Evolutionary conservation across 148 eudicot genomes (phyloP), one percentile per base, ranked within the genome.

Genomic region (Mesembryanthemum crystallinum): DNA sequence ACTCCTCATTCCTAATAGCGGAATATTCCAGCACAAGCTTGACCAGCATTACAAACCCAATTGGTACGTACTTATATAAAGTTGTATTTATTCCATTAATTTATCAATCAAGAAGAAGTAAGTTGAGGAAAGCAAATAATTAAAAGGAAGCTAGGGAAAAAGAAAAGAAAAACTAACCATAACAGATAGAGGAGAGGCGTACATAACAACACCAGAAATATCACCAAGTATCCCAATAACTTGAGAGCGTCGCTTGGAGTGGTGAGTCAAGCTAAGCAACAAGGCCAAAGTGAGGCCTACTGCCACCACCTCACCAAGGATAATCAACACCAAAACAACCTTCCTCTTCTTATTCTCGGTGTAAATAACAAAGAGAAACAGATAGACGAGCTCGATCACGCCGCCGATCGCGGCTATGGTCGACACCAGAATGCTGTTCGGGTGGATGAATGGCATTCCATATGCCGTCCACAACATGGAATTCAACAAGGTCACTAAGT

Each of bases 401-500:
- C 85, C 69, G 0, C 98, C 98, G 0, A 87, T 66, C 5, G 85
- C 93, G 17, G 91, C 88, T 2, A 90, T 86, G 70, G 96, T 94
- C 13, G 89, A 30, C 0, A 94, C 83, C 29, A 92, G 78, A 18
- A 73, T 45, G 86, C 83, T 85, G 37, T 94, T 62, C 0, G 98
- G 97, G 83, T 88, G 89, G 52, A 92, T 90, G 76, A 87, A 76
- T 6, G 98, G 98, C 55, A 94, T 85, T 1, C 97, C 98, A 57
- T 94, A 94, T 7, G 92, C 33, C 6, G 85, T 72, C 97, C 98
- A 92, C 7, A 90, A 72, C 72, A 90, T 91, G 72, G 95, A 90
- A 75, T 94, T 94, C 27, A 94, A 21, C 37, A 91, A 82, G 9
- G 97, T 89, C 0, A 86, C 91, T 0, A 88, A 64, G 78, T 94